Evolutionary conservation across 805 yeast genomes (phyloP), one percentile per base, ranked within the genome.

Genomic region (Lipomyces chichibuensis): DNA sequence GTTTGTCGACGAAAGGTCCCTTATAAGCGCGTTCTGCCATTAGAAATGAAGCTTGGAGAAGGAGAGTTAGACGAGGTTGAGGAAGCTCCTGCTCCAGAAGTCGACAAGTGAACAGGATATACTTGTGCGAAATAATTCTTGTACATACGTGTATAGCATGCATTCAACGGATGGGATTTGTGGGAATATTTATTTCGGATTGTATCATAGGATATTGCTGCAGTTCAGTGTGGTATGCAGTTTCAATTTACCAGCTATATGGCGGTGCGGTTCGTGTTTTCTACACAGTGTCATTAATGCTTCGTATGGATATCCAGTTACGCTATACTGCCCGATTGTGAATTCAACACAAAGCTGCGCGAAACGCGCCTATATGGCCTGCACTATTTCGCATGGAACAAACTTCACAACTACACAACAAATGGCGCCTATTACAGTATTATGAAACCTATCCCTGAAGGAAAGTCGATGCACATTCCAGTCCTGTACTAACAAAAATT

Each of bases 1-100:
- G 71, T 79, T 13, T 79, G 81, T 63, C 73, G 81, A 7, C 65
- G 74, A 35, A 65, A 65, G 39, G 77, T 79, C 1, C 59, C 52
- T 2, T 77, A 76, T 63, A 74, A 67, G 55, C 62, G 67, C 7
- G 72, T 78, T n/a, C 57, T 64, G 9, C 73, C 69, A 35, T 65
- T 78, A 57, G 77, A 76, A 62, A 49, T 75, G 68, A 73, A 58
- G 70, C 70, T 63, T 3, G 67, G 57, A 7, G 61, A 60, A 17
- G 66, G 59, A 9, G 69, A 61, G 35, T 17, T 20, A 13, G 69
- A 60, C 25, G 59, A 32, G 37, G 39, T 58, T 27, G 60, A 58
- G 32, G 59, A 56, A 43, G 55, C 43, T 39, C 25, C 13, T n/a
- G 33, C n/a, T 37, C 37, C 54, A 52, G 46, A 46, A 7, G 14